Percentiles rank a stretch among this genome's conserved stretches.
Evolutionary conservation across 805 yeast genomes (phyloP).

Genomic region (Kuraishia ogatae): DNA sequence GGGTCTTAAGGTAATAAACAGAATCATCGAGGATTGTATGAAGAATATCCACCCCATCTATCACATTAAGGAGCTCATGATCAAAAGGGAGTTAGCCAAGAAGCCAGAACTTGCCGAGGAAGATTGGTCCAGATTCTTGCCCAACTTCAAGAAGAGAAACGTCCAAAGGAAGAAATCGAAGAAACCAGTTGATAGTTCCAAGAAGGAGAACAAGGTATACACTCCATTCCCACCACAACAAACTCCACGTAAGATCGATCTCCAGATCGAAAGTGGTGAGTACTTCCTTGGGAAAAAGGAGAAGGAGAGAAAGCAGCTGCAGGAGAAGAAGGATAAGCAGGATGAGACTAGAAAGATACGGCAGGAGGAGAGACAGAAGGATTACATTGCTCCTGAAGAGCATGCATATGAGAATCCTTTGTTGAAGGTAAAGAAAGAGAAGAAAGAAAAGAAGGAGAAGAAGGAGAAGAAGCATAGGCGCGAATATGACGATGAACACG

Average conservation of each 20-base stretch:
- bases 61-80: conserved; percentile 95
- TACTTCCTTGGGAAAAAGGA: conserved; percentile 87
- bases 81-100: conserved; percentile 88
- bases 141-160: conserved; percentile 92
- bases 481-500: conserved; percentile 9
- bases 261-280: conserved; percentile 97
- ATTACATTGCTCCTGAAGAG: conserved; percentile 84
- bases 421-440: conserved; percentile 18
- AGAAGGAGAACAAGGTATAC: conserved; percentile 58
- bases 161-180: conserved; percentile 89
- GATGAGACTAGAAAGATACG: conserved; percentile 57
- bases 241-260: conserved; percentile 92
- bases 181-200: conserved; percentile 43
- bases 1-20: conserved; percentile 84
- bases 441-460: conserved; percentile 21
- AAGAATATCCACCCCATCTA: conserved; percentile 94
- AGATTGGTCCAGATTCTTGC: conserved; percentile 95
- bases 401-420: conserved; percentile 25
- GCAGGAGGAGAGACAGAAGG: conserved; percentile 65
- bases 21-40: conserved; percentile 98
- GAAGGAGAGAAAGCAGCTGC: conserved; percentile 60
- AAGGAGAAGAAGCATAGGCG: conserved; percentile 9
- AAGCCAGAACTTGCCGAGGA: conserved; percentile 93
- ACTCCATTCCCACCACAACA: conserved; percentile 99
- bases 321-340: conserved; percentile 74